Base-by-base conservation (phyloP, 768 basidiomycete species). In the Rhodosporidiobolus odoratus region DNA sequence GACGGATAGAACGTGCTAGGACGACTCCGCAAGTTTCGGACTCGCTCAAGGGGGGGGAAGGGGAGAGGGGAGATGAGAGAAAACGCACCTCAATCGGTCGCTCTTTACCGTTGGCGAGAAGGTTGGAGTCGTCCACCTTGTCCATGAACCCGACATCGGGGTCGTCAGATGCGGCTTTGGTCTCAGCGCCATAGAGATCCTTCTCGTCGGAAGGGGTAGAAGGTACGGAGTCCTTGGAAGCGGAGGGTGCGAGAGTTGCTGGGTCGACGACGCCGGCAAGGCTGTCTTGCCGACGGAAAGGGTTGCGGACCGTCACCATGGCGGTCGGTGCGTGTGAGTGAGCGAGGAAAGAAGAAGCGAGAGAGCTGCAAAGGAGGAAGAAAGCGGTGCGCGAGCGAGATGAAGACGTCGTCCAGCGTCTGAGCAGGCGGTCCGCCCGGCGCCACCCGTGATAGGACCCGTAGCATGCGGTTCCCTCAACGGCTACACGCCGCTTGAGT, bases 41-140 rank as follows among this genome's bases (percentile, higher is more conserved):
- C n/a, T n/a, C n/a, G n/a, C n/a, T 35, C 4, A 10, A 4, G 17
- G 9, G 34, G 37, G 4, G 61, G 13, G 17, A 35, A 12, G 6
- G 9, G 45, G 23, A 7, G 45, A n/a, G 34, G 9, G 35, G 32
- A 1, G n/a, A 32, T 12, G 9, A 23, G 21, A 2, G 4, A 19
- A 21, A 21, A 41, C 69, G 48, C 38, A 71, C 69, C 60, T 71
- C 73, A 52, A 74, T 74, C 16, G 73, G 69, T 3, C 73, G 73
- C 63, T 74, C 73, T 56, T 74, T 74, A 63, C 69, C 73, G 62
- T 74, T 74, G 9, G 62, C 73, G 47, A 67, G 53, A 25, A 63
- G n/a, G 61, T 74, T 57, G 25, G 50, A 30, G 10, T 57, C 38
- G n/a, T 62, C 35, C 23, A 59, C 59, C 16, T 27, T 30, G 41